phyloP scores from a whole-genome alignment of 805 yeast species.

The Saccharomycopsis sp. region DNA sequence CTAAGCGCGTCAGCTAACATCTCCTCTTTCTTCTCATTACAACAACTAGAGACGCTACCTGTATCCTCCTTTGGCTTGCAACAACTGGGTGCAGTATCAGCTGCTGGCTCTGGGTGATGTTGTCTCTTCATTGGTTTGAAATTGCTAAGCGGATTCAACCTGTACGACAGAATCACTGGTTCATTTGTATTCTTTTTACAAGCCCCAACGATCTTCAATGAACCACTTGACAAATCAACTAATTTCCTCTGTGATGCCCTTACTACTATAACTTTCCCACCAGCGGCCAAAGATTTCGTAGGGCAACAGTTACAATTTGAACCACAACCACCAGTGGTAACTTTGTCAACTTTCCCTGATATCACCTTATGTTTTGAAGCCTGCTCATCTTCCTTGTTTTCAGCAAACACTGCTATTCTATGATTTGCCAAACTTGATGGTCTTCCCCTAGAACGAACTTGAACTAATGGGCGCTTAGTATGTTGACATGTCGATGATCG shows the following conservation, averaged over 20 bases:
- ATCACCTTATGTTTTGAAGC: neutral
- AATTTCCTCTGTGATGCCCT: slow-evolving; percentile 14
- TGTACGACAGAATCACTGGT: slow-evolving; percentile 7
- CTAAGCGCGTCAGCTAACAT: neutral
- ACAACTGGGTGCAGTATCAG: neutral
- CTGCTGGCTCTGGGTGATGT: neutral
- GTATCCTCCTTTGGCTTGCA: neutral
- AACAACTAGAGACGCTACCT: too few relatives aligned
- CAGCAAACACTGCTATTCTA: slow-evolving; percentile 18
- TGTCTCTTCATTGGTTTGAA: neutral
- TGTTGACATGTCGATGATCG: slow-evolving; percentile 84
- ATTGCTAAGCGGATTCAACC: slow-evolving; percentile 12
- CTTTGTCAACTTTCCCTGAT: neutral
- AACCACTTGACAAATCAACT: slow-evolving; percentile 17
- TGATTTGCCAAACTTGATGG: slow-evolving; percentile 39
- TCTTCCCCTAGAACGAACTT: slow-evolving; percentile 86
- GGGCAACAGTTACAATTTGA: slow-evolving; percentile 12
- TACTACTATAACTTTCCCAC: slow-evolving; percentile 20
- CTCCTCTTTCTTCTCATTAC: neutral
- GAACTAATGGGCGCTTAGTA: slow-evolving; percentile 68
- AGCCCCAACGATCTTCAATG: slow-evolving; percentile 12
- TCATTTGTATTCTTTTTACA: neutral
- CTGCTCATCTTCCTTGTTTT: neutral
- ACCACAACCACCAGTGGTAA: slow-evolving; percentile 1
- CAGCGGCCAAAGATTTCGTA: slow-evolving; percentile 15